Percentiles rank a stretch among this genome's conserved stretches.
Evolutionary conservation across 139 green algal genomes (phyloP).

Genomic region (Cymbomonas tetramitiformis): DNA sequence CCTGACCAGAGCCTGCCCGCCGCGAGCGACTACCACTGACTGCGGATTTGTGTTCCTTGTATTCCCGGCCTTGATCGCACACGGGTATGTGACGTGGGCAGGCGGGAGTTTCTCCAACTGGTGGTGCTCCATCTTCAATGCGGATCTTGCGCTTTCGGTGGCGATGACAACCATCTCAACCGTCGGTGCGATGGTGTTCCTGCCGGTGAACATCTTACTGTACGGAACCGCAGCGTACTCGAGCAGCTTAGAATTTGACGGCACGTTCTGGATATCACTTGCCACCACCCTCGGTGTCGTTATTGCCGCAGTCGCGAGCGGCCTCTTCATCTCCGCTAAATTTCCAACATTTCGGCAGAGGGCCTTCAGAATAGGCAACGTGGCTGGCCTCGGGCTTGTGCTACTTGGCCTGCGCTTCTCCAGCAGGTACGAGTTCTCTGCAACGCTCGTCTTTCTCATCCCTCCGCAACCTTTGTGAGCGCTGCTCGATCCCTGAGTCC

Average conservation of each 20-base stretch:
- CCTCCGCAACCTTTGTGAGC: too few species aligned
- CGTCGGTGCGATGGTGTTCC: background rate
- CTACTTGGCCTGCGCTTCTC: constrained; percentile 10
- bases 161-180: constrained; percentile 8
- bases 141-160: constrained; percentile 7
- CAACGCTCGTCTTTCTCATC: too few species aligned
- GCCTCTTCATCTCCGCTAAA: background rate
- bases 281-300: background rate
- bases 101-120: constrained; percentile 9
- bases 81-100: too few species aligned
- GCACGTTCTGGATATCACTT: background rate
- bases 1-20: too few species aligned
- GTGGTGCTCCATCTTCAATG: constrained; percentile 10
- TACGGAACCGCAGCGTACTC: constrained; percentile 7
- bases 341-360: background rate
- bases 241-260: background rate
- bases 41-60: too few species aligned
- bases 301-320: background rate
- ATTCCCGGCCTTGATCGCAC: too few species aligned
- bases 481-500: too few species aligned
- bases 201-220: constrained; percentile 11
- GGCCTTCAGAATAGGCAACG: background rate
- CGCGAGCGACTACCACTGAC: too few species aligned
- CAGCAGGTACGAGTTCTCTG: too few species aligned
- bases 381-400: background rate